Conservation (phyloP, 1,284 basidiomycete species). For the Fomitiporia mediterranea region DNA sequence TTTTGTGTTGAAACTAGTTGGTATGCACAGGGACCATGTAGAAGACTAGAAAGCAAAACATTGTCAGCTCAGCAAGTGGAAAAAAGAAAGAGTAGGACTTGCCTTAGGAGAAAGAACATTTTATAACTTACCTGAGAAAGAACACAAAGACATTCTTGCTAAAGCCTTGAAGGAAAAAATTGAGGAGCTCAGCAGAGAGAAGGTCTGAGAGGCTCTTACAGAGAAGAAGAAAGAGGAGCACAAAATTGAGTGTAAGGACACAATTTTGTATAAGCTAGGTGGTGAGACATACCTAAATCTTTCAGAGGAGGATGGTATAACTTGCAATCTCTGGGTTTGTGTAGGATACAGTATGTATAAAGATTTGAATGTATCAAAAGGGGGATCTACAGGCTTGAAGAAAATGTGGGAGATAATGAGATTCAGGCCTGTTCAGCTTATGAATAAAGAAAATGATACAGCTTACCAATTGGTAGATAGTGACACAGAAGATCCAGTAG, state of each 20-base stretch:
- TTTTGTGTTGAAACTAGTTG: neutral
- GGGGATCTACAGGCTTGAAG: constrained; percentile 15
- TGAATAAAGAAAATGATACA: constrained; percentile 5
- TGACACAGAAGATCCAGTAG: constrained; percentile 11
- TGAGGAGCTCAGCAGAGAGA: neutral
- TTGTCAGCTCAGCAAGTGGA: neutral
- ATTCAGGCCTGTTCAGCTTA: neutral
- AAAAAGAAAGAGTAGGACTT: neutral
- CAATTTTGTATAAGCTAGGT: constrained; percentile 18
- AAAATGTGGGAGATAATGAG: neutral
- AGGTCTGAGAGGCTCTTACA: constrained; percentile 20
- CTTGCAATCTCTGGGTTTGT: constrained; percentile 25
- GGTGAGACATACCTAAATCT: constrained; percentile 22
- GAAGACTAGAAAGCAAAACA: constrained; percentile 12
- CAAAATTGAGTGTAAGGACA: neutral
- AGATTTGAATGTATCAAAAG: constrained; percentile 28
- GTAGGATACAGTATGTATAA: constrained; percentile 29
- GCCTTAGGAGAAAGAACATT: neutral
- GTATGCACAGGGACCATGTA: constrained; percentile 11
- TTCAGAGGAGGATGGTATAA: constrained; percentile 18
- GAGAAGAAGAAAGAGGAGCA: constrained; percentile 9
- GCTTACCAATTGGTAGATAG: neutral
- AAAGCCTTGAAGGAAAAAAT: neutral
- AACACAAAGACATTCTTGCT: neutral
- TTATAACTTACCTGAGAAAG: neutral